A percentile compares a stretch with the other conserved stretches of the same genome.
These are phyloP conservation scores for Mycena epipterygia DNA, from an alignment of 768 basidiomycete species.

Conservation along the genomic window DNA sequence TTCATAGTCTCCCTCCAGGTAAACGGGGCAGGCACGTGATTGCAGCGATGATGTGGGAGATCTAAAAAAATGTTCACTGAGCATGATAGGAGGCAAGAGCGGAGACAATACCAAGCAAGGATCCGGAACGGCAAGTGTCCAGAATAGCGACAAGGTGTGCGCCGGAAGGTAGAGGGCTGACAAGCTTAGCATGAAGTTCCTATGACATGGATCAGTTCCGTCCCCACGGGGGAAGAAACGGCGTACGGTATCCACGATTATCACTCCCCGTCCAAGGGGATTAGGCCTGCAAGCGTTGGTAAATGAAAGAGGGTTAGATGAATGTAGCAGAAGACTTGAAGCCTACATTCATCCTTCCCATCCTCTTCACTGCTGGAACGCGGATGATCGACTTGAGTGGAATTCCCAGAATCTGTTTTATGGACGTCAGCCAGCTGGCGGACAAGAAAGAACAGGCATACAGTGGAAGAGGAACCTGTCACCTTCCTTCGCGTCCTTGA, in stretches of 20 bases:
- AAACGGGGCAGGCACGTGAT: slow-evolving; percentile 21
- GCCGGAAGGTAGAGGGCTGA: slow-evolving; percentile 19
- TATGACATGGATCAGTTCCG: neutral
- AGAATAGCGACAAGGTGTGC: slow-evolving; percentile 26
- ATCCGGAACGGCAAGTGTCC: slow-evolving; percentile 29
- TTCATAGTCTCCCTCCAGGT: too few species aligned
- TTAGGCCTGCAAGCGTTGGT: slow-evolving; percentile 3
- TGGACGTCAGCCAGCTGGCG: neutral
- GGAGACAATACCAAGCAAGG: slow-evolving; percentile 23
- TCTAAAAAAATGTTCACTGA: neutral
- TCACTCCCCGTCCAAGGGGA: slow-evolving; percentile 11
- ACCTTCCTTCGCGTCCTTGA: slow-evolving; percentile 27
- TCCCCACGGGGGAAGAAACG: neutral
- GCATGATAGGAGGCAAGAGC: neutral
- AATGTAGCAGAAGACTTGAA: too few species aligned
- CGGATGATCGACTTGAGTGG: slow-evolving; percentile 7
- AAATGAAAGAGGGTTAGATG: too few species aligned
- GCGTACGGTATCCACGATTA: slow-evolving; percentile 15
- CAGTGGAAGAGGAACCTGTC: slow-evolving; percentile 40
- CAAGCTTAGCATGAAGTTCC: slow-evolving; percentile 23
- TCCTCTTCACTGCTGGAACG: slow-evolving; percentile 22
- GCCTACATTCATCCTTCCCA: slow-evolving; percentile 24
- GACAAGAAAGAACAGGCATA: slow-evolving; percentile 12
- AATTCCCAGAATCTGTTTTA: slow-evolving; percentile 18
- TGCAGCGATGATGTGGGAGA: slow-evolving; percentile 29